A percentile compares a stretch with the other conserved stretches of the same genome.
Conservation (phyloP, 495 filamentous ascomycete genomes). For the Penicillium macrosclerotiorum region DNA sequence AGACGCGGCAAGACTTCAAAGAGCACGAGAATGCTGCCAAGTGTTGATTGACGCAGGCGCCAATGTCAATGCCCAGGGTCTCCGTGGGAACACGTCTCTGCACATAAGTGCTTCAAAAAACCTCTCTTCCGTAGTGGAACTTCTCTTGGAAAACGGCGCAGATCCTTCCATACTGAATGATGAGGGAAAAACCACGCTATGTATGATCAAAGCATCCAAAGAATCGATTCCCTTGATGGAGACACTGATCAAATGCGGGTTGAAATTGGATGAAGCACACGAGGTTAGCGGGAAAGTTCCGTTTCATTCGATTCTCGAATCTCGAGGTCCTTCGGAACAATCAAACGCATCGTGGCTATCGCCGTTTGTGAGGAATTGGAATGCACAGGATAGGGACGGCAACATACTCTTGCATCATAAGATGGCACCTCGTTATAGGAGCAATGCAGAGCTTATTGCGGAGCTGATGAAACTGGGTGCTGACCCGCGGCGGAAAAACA, state of each 20-base stretch:
- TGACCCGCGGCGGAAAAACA: not conserved
- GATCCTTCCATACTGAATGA: not conserved
- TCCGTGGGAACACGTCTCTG: not conserved
- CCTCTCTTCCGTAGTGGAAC: not conserved
- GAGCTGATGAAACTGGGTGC: not conserved
- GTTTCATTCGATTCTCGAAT: not conserved
- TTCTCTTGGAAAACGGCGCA: conserved; percentile 2
- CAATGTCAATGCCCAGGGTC: not conserved
- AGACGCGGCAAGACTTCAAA: not conserved
- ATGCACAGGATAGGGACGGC: not conserved
- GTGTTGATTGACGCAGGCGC: conserved; percentile 2
- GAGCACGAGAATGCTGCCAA: conserved; percentile 1
- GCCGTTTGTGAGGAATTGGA: conserved; percentile 4
- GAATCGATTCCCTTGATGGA: not conserved
- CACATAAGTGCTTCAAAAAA: not conserved
- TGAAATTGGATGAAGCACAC: not conserved
- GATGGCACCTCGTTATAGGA: not conserved
- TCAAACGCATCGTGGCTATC: not conserved
- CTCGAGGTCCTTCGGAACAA: not conserved
- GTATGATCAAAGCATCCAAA: not conserved
- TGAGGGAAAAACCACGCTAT: not conserved
- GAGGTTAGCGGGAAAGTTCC: not conserved
- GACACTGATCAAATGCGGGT: not conserved
- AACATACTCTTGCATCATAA: not conserved
- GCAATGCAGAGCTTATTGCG: not conserved